Base-by-base conservation (phyloP, 2,329 filamentous ascomycete genomes). In the Simplicillium sp. region DNA sequence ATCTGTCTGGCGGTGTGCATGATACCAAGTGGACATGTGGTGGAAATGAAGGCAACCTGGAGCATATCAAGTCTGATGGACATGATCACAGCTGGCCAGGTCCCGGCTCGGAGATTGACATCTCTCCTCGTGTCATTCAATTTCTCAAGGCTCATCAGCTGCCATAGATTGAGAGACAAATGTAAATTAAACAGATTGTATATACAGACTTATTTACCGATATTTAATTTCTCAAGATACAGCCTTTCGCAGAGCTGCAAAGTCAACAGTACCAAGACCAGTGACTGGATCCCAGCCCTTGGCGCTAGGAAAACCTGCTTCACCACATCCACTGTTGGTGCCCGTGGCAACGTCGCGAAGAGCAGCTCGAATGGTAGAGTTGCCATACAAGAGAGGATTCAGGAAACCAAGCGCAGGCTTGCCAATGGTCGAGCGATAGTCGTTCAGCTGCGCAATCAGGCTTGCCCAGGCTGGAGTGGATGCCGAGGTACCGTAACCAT, bases 51-150 rank as follows among this genome's bases (percentile, higher is more conserved):
- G 46, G 46, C 13, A 18, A 42, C 9, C 32, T 52, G 16, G 36
- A 46, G n/a, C 48, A 53, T 17, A 39, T 52, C 37, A 46, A 43
- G 37, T 40, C 49, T 6, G 46, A 50, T 7, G 45, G 44, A 6
- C 44, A 44, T 25, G 17, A 29, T 11, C 48, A 52, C 25, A 36
- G 25, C 5, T 52, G 46, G 45, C 49, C 49, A 8, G 16, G 18
- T 6, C 16, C 15, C 5, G n/a, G n/a, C 5, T 37, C 35, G 5
- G 35, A 37, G 35, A 37, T 37, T 37, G 35, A 37, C 18, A 37
- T 37, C 25, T 20, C 35, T 4, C 16, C 35, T 7, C 14, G 15
- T 4, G 14, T 37, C 13, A 37, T 37, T 25, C 20, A 25, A 9
- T 25, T 25, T 25, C 20, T 25, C 20, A 25, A 25, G 9, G 20